Conservation (phyloP, 2,329 filamentous ascomycete genomes). For the Penicillium vulpinum region DNA sequence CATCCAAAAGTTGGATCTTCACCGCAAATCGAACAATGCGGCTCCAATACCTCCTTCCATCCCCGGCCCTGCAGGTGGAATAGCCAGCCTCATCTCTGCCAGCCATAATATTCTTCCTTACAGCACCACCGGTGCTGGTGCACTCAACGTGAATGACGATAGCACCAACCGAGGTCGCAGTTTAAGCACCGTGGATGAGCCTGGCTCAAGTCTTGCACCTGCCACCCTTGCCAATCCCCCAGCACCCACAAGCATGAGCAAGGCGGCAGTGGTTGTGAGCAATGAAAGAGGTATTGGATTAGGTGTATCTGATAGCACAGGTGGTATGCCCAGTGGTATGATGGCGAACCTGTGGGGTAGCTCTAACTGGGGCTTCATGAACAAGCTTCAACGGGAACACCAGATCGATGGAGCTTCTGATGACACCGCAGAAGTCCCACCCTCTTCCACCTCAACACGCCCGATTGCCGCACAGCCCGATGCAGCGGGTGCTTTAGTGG, state of each 20-base stretch:
- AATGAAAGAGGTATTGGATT: conserved; percentile 70
- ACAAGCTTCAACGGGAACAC: conserved; percentile 57
- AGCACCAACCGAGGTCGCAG: conserved; percentile 37
- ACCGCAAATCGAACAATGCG: conserved; percentile 70
- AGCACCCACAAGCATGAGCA: conserved; percentile 80
- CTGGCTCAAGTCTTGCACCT: conserved; percentile 71
- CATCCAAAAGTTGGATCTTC: conserved; percentile 88
- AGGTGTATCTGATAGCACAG: conserved; percentile 61
- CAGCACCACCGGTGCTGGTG: conserved; percentile 46
- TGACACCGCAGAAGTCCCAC: conserved; percentile 13
- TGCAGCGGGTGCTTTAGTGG: conserved; percentile 20
- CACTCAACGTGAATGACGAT: conserved; percentile 41
- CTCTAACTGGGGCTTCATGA: conserved; percentile 73
- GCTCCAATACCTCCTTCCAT: conserved; percentile 49
- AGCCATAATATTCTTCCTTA: conserved; percentile 77
- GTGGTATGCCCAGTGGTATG: conserved; percentile 77
- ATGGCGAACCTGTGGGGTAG: conserved; percentile 95
- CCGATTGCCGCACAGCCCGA: conserved; percentile 22
- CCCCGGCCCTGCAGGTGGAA: conserved; percentile 59
- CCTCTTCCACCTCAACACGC: conserved; percentile 26
- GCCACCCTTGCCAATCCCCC: conserved; percentile 80
- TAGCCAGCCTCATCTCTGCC: conserved; percentile 81
- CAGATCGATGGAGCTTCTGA: conserved; percentile 33
- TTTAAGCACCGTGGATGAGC: conserved; percentile 45
- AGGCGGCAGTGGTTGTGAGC: conserved; percentile 76